Percentiles rank a stretch among this genome's conserved stretches.
phyloP scores from a whole-genome alignment of 805 yeast genomes.

The Sungouiella thailandica region DNA sequence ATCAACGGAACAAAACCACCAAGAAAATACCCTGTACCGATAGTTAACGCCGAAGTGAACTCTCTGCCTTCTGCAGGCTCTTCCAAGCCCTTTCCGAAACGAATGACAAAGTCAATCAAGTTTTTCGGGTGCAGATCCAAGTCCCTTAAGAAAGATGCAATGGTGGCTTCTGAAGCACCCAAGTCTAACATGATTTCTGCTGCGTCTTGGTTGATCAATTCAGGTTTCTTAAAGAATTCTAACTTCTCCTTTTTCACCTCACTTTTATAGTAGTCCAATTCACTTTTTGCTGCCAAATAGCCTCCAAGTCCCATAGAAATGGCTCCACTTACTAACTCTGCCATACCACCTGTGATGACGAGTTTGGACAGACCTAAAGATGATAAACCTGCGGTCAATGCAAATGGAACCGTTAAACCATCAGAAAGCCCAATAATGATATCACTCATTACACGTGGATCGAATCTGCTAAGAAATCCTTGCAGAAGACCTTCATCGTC shows the following conservation, averaged over 20 bases:
- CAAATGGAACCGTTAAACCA: constrained; percentile 98
- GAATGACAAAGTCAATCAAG: constrained; percentile 81
- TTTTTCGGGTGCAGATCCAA: constrained; percentile 71
- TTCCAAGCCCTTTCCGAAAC: constrained; percentile 88
- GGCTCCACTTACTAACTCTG: constrained; percentile 95
- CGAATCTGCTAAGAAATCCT: constrained; percentile 52
- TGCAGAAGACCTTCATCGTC: constrained; percentile 7
- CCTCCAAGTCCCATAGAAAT: constrained; percentile 99
- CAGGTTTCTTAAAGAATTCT: constrained; percentile 60
- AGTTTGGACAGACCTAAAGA: constrained; percentile 84
- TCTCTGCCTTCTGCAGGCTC: constrained; percentile 94
- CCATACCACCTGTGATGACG: constrained; percentile 97
- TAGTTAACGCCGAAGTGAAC: constrained; percentile 80
- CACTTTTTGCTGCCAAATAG: constrained; percentile 88
- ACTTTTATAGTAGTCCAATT: constrained; percentile 65
- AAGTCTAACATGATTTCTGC: constrained; percentile 77
- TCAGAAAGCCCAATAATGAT: constrained; percentile 90
- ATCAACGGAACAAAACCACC: constrained; percentile 91
- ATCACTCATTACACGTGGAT: constrained; percentile 93
- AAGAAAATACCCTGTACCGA: constrained; percentile 81
- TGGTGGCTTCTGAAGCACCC: constrained; percentile 68
- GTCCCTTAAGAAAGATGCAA: constrained; percentile 68
- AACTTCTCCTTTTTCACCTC: constrained; percentile 70
- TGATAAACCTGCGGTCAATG: constrained; percentile 92
- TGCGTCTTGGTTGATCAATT: constrained; percentile 66